Evolutionary conservation across 768 basidiomycete genomes (phyloP).

Genomic region (Rhodocollybia butyracea): DNA sequence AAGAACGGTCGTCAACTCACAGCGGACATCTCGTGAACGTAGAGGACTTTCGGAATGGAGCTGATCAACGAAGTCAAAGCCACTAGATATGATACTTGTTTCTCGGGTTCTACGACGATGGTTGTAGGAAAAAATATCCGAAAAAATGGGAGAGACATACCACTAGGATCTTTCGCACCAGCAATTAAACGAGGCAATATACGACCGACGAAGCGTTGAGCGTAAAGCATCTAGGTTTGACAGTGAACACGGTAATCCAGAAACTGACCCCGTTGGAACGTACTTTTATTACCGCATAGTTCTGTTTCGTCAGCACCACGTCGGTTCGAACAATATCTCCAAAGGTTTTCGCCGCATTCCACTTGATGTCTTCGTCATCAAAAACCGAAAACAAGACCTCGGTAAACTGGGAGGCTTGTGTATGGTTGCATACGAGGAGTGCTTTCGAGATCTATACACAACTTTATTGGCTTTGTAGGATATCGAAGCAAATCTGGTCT

Average conservation of each 20-base stretch:
- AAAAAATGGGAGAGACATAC: conserved; percentile 35
- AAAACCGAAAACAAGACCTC: conserved; percentile 71
- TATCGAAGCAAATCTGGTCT: conserved; percentile 12
- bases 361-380: conserved; percentile 57
- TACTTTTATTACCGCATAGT: conserved; percentile 79
- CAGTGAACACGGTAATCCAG: background rate
- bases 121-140: background rate
- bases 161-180: conserved; percentile 52
- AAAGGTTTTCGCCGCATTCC: conserved; percentile 74
- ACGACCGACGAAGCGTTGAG: conserved; percentile 70
- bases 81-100: conserved; percentile 72
- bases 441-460: conserved; percentile 67
- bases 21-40: conserved; percentile 61
- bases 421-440: conserved; percentile 72
- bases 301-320: conserved; percentile 66
- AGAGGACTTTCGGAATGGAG: conserved; percentile 73
- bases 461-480: background rate
- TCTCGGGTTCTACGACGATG: conserved; percentile 37
- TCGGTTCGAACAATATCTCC: conserved; percentile 65
- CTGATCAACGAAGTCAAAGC: conserved; percentile 81
- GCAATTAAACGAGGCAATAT: conserved; percentile 74
- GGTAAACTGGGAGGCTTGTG: conserved; percentile 50
- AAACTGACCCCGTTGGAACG: conserved; percentile 16
- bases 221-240: conserved; percentile 56
- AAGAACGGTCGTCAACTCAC: conserved; percentile 27